A percentile compares a stretch with the other conserved stretches of the same genome.
These are phyloP conservation scores for sweet orange (Citrus sinensis) DNA, from an alignment of 345 rosid species.

Conservation along the genomic window DNA sequence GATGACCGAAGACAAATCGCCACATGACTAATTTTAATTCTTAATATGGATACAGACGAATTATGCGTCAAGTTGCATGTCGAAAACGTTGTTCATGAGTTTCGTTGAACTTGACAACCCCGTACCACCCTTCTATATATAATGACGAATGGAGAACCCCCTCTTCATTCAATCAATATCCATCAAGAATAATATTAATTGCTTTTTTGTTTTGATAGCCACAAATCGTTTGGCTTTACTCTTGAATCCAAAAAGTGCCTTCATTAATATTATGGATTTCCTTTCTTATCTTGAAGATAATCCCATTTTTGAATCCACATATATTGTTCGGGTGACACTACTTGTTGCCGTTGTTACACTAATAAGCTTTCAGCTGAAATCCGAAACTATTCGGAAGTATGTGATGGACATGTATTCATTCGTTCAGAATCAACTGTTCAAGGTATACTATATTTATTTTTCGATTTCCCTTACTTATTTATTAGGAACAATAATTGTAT, in stretches of 20 bases:
- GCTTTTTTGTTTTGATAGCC: neutral
- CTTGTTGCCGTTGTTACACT: neutral
- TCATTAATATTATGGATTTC: neutral
- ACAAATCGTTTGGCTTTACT: neutral
- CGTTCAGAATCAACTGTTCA: conserved; percentile 11
- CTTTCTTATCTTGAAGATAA: neutral
- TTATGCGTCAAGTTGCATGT: no score
- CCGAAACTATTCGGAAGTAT: conserved; percentile 18
- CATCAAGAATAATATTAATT: no score
- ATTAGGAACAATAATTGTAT: no score
- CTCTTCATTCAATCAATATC: neutral
- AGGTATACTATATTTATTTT: neutral
- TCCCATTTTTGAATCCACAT: neutral
- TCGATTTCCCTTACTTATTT: no score
- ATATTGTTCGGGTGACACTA: neutral
- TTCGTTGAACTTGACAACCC: no score
- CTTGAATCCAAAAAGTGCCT: no score
- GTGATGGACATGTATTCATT: conserved; percentile 16
- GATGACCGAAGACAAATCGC: no score
- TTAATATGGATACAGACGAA: no score
- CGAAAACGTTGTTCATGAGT: no score
- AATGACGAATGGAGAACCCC: neutral
- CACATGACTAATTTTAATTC: no score
- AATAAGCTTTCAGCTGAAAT: conserved; percentile 10
- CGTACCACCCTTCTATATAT: no score